Percentiles rank a stretch among this genome's conserved stretches.
These are phyloP conservation scores for Aciculosporium take DNA, from an alignment of 2,329 filamentous ascomycete species.

Conservation along the genomic window DNA sequence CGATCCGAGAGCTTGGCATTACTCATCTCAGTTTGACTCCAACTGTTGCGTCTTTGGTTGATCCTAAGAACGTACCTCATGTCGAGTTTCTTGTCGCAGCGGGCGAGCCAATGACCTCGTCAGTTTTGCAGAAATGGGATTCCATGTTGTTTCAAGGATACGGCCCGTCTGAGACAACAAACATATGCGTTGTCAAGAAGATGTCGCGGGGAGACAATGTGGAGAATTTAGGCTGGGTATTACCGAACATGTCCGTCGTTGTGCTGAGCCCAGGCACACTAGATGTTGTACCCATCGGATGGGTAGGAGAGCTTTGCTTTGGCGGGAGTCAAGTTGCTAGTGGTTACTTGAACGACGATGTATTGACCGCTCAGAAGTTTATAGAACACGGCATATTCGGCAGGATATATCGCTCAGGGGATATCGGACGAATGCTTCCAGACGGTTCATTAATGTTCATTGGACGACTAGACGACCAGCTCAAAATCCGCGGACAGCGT, in stretches of 20 bases:
- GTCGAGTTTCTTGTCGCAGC: slow-evolving; percentile 69
- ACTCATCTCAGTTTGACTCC: slow-evolving; percentile 80
- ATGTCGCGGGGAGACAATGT: slow-evolving; percentile 45
- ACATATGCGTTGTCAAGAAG: slow-evolving; percentile 65
- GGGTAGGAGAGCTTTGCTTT: slow-evolving; percentile 72
- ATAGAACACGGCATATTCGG: slow-evolving; percentile 54
- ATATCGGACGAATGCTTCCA: slow-evolving; percentile 63
- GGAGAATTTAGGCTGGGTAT: slow-evolving; percentile 61
- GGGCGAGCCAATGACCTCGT: slow-evolving; percentile 63
- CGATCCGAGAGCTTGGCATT: slow-evolving; percentile 47
- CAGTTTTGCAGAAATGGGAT: slow-evolving; percentile 57
- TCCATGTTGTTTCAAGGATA: slow-evolving; percentile 64
- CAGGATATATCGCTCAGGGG: slow-evolving; percentile 67
- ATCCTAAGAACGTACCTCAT: slow-evolving; percentile 50
- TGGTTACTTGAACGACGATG: slow-evolving; percentile 56
- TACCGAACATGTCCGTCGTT: slow-evolving; percentile 63
- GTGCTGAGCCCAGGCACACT: slow-evolving; percentile 37
- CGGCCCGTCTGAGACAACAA: slow-evolving; percentile 74
- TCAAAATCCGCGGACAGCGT: slow-evolving; percentile 68
- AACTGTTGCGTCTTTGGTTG: slow-evolving; percentile 64
- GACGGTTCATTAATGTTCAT: slow-evolving; percentile 62
- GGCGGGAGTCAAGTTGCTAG: slow-evolving; percentile 68
- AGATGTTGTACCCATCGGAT: slow-evolving; percentile 50
- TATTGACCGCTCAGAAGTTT: slow-evolving; percentile 51
- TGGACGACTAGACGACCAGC: slow-evolving; percentile 62